Evolutionary conservation across 768 basidiomycete genomes (phyloP).

Genomic region (Tylopilus subfusipes): DNA sequence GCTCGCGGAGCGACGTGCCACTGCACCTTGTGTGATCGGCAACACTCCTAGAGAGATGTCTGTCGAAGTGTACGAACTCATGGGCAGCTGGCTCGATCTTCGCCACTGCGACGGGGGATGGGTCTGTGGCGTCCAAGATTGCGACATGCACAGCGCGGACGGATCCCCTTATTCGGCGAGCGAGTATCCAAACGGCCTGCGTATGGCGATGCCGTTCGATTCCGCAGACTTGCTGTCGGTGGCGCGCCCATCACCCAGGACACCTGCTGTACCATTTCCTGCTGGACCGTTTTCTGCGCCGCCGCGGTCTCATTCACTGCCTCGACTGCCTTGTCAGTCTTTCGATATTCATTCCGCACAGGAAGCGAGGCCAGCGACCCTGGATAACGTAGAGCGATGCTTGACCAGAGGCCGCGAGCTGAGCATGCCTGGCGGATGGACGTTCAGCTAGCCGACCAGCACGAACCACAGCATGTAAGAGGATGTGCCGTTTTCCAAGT

Average conservation of each 20-base stretch:
- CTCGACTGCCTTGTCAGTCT: constrained; percentile 21
- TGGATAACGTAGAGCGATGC: constrained; percentile 15
- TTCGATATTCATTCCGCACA: constrained; percentile 15
- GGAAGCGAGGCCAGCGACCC: constrained; percentile 11
- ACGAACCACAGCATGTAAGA: neutral
- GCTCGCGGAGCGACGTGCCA: constrained; percentile 39
- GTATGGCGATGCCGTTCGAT: constrained; percentile 27
- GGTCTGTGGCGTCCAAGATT: constrained; percentile 29
- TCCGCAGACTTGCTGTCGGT: constrained; percentile 14
- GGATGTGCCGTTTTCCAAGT: constrained; percentile 1
- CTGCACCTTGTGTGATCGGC: constrained; percentile 27
- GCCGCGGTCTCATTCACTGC: constrained; percentile 24
- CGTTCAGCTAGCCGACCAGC: constrained; percentile 16
- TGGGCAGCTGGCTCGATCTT: constrained; percentile 45
- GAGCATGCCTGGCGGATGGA: constrained; percentile 44
- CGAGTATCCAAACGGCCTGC: constrained; percentile 16
- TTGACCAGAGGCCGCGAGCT: constrained; percentile 26
- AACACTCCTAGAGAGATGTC: constrained; percentile 34
- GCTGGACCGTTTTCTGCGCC: constrained; percentile 16
- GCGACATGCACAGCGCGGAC: constrained; percentile 30
- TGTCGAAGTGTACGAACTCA: constrained; percentile 46
- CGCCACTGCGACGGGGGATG: constrained; percentile 19
- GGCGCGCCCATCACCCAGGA: neutral
- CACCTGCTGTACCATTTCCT: constrained; percentile 9
- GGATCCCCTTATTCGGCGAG: constrained; percentile 32